Evolutionary conservation across 306 rosid genomes (phyloP).

Genomic region (Sphenostylis stenocarpa): DNA sequence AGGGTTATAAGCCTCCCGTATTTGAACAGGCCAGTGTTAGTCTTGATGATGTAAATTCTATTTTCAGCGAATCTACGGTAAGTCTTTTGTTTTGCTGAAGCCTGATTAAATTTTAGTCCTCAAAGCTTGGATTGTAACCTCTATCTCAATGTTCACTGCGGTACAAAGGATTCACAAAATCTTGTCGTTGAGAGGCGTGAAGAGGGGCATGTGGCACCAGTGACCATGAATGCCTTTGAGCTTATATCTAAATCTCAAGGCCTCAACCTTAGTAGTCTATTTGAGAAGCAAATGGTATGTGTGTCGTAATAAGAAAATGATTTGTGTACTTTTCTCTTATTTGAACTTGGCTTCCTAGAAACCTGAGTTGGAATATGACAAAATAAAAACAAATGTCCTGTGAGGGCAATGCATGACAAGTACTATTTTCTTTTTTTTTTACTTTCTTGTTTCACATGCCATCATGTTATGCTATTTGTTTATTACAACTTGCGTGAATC

Average conservation of each 20-base stretch:
- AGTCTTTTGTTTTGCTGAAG: slow-evolving; percentile 19
- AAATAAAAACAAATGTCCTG: not conserved
- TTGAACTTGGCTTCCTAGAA: slow-evolving; percentile 1
- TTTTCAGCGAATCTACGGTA: slow-evolving; percentile 70
- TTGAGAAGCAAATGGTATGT: slow-evolving; percentile 93
- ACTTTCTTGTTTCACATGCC: not conserved
- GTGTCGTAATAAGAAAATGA: slow-evolving; percentile 17
- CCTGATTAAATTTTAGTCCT: slow-evolving; percentile 20
- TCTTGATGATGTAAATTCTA: slow-evolving; percentile 73
- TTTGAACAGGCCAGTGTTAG: slow-evolving; percentile 75
- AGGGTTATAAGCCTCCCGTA: slow-evolving; percentile 80
- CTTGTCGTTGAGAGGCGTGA: slow-evolving; percentile 82
- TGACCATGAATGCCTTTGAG: slow-evolving; percentile 94
- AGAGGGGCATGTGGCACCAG: slow-evolving; percentile 58
- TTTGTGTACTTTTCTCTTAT: not conserved
- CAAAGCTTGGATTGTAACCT: slow-evolving; percentile 21
- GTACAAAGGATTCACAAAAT: slow-evolving; percentile 56
- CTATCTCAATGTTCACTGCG: slow-evolving; percentile 22
- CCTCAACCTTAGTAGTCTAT: slow-evolving; percentile 79
- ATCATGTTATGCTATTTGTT: not conserved
- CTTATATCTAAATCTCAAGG: slow-evolving; percentile 94
- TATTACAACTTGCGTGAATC: slow-evolving; percentile 18
- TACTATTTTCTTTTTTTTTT: not conserved
- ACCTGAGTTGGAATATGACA: not conserved
- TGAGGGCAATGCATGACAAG: slow-evolving; percentile 10